Evolutionary conservation across 345 rosid genomes (phyloP).

Genomic region (Eucalyptus camaldulensis): DNA sequence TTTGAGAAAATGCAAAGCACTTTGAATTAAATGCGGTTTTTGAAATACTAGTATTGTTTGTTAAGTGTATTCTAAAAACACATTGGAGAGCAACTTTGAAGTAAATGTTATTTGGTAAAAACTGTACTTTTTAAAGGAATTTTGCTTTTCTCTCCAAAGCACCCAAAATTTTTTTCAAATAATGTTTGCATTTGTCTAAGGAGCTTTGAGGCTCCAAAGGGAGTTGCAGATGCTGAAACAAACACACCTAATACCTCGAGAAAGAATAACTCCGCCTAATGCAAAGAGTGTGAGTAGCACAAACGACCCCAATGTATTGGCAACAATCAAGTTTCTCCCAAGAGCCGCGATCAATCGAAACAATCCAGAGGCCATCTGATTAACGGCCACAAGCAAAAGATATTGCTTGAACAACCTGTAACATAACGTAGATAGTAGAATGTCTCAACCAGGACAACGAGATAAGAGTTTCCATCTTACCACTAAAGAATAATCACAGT

Average conservation of each 20-base stretch:
- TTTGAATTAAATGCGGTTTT: no score
- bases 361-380: constrained; percentile 30
- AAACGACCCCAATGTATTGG: constrained; percentile 27
- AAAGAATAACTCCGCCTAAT: constrained; percentile 31
- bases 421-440: not conserved
- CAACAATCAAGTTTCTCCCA: constrained; percentile 31
- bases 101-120: not conserved
- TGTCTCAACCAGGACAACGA: not conserved
- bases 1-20: not conserved
- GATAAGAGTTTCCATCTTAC: not conserved
- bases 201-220: not conserved
- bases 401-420: constrained; percentile 30
- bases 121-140: not conserved
- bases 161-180: not conserved
- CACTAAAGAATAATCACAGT: not conserved
- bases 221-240: not conserved
- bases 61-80: not conserved
- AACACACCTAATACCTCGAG: constrained; percentile 3
- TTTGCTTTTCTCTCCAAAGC: not conserved
- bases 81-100: not conserved
- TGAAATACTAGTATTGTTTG: not conserved
- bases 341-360: constrained; percentile 21
- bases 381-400: constrained; percentile 10
- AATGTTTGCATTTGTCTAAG: no score
- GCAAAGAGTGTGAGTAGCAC: constrained; percentile 15